Evolutionary conservation across 2,329 filamentous ascomycete genomes (phyloP).

Genomic region (Trichophyton benhamiae): DNA sequence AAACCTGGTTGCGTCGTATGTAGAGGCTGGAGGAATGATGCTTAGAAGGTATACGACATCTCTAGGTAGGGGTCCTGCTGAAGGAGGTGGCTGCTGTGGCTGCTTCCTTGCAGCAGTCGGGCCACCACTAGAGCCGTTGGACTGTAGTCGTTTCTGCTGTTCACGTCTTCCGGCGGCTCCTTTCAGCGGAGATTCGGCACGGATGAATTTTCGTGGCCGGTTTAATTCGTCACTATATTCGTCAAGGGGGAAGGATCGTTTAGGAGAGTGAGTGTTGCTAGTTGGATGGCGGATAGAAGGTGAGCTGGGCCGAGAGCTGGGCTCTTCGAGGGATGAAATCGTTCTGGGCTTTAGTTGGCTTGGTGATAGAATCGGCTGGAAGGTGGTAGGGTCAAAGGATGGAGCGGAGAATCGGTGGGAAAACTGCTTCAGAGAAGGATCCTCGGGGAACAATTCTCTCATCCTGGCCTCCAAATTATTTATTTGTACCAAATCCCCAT

Average conservation of each 20-base stretch:
- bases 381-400: conserved; percentile 67
- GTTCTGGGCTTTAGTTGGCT: conserved; percentile 55
- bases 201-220: conserved; percentile 71
- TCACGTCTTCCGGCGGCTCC: conserved; percentile 77
- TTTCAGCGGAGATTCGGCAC: conserved; percentile 88
- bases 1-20: conserved; percentile 60
- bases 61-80: conserved; percentile 56
- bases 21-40: conserved; percentile 60
- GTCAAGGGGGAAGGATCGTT: conserved; percentile 50
- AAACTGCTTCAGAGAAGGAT: conserved; percentile 65
- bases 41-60: conserved; percentile 51
- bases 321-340: conserved; percentile 16
- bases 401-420: conserved; percentile 59
- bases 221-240: conserved; percentile 58
- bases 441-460: conserved; percentile 83
- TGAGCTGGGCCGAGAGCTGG: conserved; percentile 23
- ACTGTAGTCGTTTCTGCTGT: conserved; percentile 48
- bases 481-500: conserved; percentile 83
- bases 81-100: conserved; percentile 35
- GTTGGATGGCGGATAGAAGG: conserved; percentile 23
- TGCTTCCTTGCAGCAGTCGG: conserved; percentile 1
- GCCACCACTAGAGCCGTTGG: conserved; percentile 18
- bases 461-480: conserved; percentile 84
- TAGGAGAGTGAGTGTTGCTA: conserved; percentile 33
- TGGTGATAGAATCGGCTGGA: conserved; percentile 75